Evolutionary conservation across 805 yeast genomes (phyloP).

Genomic region (Ogataea ramenticola): DNA sequence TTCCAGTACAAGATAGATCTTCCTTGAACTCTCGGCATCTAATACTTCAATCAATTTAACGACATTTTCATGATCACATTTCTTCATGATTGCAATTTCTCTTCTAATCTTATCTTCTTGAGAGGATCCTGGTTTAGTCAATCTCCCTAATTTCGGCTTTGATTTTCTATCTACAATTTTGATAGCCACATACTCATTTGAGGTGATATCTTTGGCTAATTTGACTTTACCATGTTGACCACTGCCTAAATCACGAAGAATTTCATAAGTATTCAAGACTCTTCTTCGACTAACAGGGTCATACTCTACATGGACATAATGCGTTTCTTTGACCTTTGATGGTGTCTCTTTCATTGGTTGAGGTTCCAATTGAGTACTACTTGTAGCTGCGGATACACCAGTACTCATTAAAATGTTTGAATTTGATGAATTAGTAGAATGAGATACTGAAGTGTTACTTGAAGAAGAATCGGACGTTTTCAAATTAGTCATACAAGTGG

Average conservation of each 20-base stretch:
- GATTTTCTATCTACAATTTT: constrained; percentile 81
- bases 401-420: neutral
- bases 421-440: neutral
- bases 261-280: constrained; percentile 83
- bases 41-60: constrained; percentile 80
- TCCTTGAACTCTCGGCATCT: constrained; percentile 76
- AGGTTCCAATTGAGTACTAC: neutral
- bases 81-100: constrained; percentile 91
- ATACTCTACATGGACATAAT: constrained; percentile 70
- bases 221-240: constrained; percentile 99
- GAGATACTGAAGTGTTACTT: constrained; percentile 2
- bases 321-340: constrained; percentile 70
- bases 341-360: neutral
- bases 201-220: constrained; percentile 68
- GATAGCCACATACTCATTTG: constrained; percentile 73
- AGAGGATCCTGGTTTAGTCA: constrained; percentile 20
- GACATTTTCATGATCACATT: constrained; percentile 88
- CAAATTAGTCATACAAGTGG: neutral
- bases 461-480: neutral
- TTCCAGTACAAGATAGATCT: constrained; percentile 85
- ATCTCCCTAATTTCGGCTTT: constrained; percentile 42
- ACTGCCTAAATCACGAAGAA: constrained; percentile 76
- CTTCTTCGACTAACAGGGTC: constrained; percentile 82
- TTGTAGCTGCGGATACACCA: neutral
- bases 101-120: constrained; percentile 71